phyloP scores from a whole-genome alignment of 2,329 filamentous ascomycete species.

The Penicillium expansum region DNA sequence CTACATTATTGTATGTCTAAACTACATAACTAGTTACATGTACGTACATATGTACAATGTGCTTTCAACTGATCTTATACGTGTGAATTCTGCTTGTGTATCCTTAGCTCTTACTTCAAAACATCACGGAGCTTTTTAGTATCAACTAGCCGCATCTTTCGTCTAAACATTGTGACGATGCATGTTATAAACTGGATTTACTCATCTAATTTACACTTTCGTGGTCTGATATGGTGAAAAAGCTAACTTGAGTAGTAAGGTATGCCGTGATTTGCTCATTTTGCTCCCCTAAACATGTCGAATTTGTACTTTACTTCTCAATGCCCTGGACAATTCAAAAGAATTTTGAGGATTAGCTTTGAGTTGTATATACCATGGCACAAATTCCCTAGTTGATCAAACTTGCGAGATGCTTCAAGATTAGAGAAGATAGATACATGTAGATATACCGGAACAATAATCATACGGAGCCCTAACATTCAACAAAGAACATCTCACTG shows the following conservation, averaged over 20 bases:
- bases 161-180: too few relatives aligned
- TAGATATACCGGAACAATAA: background rate
- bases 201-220: too few relatives aligned
- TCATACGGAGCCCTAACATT: background rate
- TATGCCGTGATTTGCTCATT: background rate
- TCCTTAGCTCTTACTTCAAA: background rate
- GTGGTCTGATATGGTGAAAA: background rate
- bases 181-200: background rate
- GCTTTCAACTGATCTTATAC: background rate
- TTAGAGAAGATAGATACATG: background rate
- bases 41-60: too few relatives aligned
- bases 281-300: background rate
- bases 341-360: background rate
- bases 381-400: background rate
- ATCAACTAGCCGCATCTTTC: background rate
- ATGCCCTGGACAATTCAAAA: background rate
- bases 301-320: background rate
- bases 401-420: background rate
- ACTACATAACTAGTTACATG: background rate
- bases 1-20: background rate
- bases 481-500: background rate
- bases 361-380: background rate
- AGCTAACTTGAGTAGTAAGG: too few relatives aligned
- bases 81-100: rapidly evolving
- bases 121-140: too few relatives aligned